phyloP scores from a whole-genome alignment of 2,329 filamentous ascomycete species.

The Ophiobolus disseminans region DNA sequence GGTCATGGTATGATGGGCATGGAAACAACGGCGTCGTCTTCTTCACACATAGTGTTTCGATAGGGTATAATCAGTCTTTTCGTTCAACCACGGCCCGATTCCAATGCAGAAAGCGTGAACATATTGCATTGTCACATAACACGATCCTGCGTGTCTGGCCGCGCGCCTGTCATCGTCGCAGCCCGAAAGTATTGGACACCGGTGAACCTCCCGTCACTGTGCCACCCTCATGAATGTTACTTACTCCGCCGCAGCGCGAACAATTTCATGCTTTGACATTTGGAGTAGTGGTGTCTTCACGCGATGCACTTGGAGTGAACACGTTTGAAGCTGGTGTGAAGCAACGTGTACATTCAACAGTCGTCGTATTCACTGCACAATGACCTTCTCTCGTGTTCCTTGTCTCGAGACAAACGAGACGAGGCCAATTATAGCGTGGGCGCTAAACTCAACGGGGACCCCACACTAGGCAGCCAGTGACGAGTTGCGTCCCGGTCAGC shows the following conservation, averaged over 20 bases:
- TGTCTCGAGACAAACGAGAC: conserved; percentile 1
- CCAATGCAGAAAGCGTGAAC: neutral
- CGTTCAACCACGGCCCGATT: no score
- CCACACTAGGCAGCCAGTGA: conserved; percentile 17
- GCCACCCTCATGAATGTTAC: neutral
- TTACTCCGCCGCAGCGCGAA: neutral
- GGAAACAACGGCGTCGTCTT: conserved; percentile 24
- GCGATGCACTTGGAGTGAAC: no score
- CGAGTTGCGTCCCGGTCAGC: conserved; percentile 19
- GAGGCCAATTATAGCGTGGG: conserved; percentile 24
- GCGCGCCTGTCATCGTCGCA: neutral
- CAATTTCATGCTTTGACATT: neutral
- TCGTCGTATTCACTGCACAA: no score
- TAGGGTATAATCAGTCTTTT: conserved; percentile 25
- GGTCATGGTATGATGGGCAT: conserved; percentile 20
- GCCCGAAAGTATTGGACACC: neutral
- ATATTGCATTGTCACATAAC: neutral
- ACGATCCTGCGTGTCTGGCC: neutral
- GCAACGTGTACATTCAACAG: no score
- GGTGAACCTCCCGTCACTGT: conserved; percentile 7
- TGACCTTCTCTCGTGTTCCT: neutral
- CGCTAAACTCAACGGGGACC: conserved; percentile 15
- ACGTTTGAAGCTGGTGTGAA: no score
- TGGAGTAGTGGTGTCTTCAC: no score
- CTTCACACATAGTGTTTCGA: conserved; percentile 20